Base-by-base conservation (phyloP, 139 green algal genomes). In the Picocystis salinarum region DNA sequence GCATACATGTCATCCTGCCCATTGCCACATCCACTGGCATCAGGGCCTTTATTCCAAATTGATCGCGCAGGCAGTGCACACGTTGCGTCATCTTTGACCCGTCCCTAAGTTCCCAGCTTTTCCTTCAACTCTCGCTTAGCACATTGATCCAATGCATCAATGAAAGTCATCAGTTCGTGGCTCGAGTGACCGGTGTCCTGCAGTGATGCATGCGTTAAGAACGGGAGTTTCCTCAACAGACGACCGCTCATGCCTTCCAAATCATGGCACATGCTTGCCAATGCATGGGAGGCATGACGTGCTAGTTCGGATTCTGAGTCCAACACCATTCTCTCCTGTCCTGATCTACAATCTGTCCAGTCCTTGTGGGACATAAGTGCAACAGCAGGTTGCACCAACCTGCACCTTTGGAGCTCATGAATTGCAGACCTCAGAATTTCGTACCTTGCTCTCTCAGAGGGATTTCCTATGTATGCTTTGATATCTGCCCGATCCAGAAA, bases 401-500 rank as follows among this genome's bases (percentile, higher is more conserved):
- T 69, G 2, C 49, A 55, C 1, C 63, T 53, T 4, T 39, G 34
- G 15, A 86, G 73, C 68, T 82, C 77, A 12, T 42, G 12, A 2
- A 86, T 29, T 13, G 61, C 70, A 9, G 61, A 70, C 0, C 66
- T 42, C 34, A 91, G 47, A 23, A 91, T 84, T 40, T 84, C 61
- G 40, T 82, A 90, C 2, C 77, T 58, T 0, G 75, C 75, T 3
- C 60, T 24, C 47, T 64, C 10, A 1, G 55, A 49, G 5, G 83
- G 83, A 4, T 65, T 71, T 4, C 82, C 80, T 22, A 94, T 80
- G 60, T 86, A 93, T 2, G 76, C 74, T 61, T 90, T 95, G 56
- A 97, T 91, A 63, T 97, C 86, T 3, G 87, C 82, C 13, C 86
- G 59, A 63, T 97, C 86, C n/a, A 97, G 64, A 58, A 97, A 97